A percentile compares a stretch with the other conserved stretches of the same genome.
Evolutionary conservation across 345 rosid genomes (phyloP).

Genomic region (Dovyalis caffra): DNA sequence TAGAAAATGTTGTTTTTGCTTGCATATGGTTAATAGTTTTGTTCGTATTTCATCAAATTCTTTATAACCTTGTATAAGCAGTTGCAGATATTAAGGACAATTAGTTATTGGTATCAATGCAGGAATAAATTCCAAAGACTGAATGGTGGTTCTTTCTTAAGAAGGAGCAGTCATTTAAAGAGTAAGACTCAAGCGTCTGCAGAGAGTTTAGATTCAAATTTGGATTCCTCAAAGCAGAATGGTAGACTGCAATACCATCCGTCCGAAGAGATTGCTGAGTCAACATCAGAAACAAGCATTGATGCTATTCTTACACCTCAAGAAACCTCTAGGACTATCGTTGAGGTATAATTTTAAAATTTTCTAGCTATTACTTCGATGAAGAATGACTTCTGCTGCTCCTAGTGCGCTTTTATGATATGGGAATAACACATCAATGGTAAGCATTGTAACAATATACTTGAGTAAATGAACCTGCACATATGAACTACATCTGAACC

Average conservation of each 20-base stretch:
- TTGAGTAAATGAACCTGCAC: neutral
- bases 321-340: constrained; percentile 76
- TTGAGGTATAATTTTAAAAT: constrained; percentile 72
- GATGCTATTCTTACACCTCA: constrained; percentile 63
- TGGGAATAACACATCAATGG: no score
- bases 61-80: neutral
- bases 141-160: constrained; percentile 28
- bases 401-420: neutral
- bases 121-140: constrained; percentile 49
- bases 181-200: constrained; percentile 60
- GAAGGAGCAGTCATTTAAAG: constrained; percentile 42
- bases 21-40: neutral
- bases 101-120: constrained; percentile 5
- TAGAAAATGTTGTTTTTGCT: neutral
- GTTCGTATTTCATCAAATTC: neutral
- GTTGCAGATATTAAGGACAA: neutral
- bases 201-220: constrained; percentile 53
- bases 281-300: constrained; percentile 34
- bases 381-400: constrained; percentile 5
- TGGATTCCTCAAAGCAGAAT: constrained; percentile 58
- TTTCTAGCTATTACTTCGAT: neutral
- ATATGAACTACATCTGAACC: neutral
- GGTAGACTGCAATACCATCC: constrained; percentile 64
- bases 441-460: neutral
- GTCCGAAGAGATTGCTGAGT: constrained; percentile 68